Conservation (phyloP, 1,284 basidiomycete species). For the Cutaneotrichosporon daszewskae region DNA sequence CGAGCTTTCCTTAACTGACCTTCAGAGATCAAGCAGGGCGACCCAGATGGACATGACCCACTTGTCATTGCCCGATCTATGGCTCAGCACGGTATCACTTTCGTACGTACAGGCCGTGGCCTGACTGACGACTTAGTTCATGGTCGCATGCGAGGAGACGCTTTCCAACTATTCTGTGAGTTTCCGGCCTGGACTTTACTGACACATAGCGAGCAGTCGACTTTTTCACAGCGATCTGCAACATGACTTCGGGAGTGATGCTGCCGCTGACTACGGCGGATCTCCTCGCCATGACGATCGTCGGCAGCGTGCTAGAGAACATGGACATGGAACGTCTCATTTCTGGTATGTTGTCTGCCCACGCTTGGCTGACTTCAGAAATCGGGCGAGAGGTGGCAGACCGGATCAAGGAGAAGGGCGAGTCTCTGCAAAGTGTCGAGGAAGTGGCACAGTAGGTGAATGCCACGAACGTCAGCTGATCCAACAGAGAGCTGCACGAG, state of each 20-base stretch:
- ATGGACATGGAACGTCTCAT: constrained; percentile 97
- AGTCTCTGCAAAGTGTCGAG: constrained; percentile 79
- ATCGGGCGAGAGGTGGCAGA: constrained; percentile 90
- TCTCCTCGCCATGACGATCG: constrained; percentile 93
- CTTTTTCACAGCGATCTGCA: constrained; percentile 88
- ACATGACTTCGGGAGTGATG: constrained; percentile 90
- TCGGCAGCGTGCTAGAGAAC: constrained; percentile 90
- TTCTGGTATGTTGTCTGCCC: constrained; percentile 24
- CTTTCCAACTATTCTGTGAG: constrained; percentile 84
- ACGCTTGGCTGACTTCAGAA: constrained; percentile 50
- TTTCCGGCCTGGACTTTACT: background rate
- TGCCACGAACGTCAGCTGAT: background rate
- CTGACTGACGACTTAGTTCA: constrained; percentile 59
- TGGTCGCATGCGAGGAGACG: constrained; percentile 97
- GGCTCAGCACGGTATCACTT: constrained; percentile 82
- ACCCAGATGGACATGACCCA: constrained; percentile 89
- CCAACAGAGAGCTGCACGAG: constrained; percentile 63
- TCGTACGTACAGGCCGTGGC: constrained; percentile 54
- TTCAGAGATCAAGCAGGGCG: constrained; percentile 75
- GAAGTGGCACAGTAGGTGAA: constrained; percentile 66
- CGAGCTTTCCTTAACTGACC: constrained; percentile 8
- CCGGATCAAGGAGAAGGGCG: constrained; percentile 66
- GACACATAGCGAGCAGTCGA: constrained; percentile 73
- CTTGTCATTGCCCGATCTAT: constrained; percentile 78
- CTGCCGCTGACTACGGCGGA: constrained; percentile 93